Percentiles rank a stretch among this genome's conserved stretches.
phyloP scores from a whole-genome alignment of 2,329 filamentous ascomycete genomes.

The Thielaviopsis euricoi region DNA sequence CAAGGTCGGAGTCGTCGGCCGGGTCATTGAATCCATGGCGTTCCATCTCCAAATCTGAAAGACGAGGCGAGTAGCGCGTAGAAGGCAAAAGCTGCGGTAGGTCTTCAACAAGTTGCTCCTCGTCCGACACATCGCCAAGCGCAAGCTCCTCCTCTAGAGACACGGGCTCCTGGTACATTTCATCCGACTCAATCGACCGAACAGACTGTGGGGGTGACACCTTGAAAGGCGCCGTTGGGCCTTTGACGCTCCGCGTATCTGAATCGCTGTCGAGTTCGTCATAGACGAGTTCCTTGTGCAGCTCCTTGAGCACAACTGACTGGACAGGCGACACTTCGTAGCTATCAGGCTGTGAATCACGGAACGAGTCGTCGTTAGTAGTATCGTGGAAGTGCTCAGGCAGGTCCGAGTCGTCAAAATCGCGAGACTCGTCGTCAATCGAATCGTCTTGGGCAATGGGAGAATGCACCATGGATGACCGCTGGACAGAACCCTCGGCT shows the following conservation, averaged over 20 bases:
- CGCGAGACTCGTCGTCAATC: neutral
- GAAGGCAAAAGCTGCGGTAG: neutral
- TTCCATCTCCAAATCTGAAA: conserved; percentile 3
- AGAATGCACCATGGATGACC: neutral
- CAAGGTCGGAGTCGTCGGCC: neutral
- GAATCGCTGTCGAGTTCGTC: neutral
- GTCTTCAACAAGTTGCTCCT: neutral
- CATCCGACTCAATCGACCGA: neutral
- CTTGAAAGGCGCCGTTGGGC: neutral
- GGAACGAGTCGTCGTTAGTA: neutral
- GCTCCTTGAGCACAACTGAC: neutral
- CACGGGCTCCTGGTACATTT: neutral
- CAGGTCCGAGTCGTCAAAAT: neutral
- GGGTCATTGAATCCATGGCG: neutral
- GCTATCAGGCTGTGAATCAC: neutral
- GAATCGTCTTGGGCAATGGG: neutral
- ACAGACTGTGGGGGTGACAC: neutral
- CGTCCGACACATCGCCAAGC: neutral
- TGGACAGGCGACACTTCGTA: neutral
- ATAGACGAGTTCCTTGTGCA: neutral
- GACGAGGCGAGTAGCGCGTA: conserved; percentile 1
- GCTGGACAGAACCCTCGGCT: neutral
- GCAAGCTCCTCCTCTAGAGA: neutral
- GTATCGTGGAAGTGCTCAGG: neutral
- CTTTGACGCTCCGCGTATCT: neutral